A percentile compares a stretch with the other conserved stretches of the same genome.
phyloP scores from a whole-genome alignment of 2,329 filamentous ascomycete genomes.

The Aspergillus persii region DNA sequence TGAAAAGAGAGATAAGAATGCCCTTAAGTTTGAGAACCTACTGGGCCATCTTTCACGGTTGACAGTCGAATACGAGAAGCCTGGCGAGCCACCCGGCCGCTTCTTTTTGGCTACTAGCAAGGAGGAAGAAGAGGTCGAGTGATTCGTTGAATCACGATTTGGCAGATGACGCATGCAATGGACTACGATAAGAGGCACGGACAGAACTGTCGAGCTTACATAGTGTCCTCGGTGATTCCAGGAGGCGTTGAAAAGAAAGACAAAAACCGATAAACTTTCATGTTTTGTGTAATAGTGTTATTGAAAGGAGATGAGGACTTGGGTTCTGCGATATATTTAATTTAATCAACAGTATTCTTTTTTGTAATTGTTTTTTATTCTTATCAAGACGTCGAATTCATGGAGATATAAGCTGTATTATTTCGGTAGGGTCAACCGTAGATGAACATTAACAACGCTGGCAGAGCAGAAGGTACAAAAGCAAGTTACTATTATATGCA shows the following conservation, averaged over 20 bases:
- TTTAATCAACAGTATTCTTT: not conserved
- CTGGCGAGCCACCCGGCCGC: conserved; percentile 43
- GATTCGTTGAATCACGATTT: not conserved
- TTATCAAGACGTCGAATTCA: not conserved
- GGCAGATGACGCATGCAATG: not conserved
- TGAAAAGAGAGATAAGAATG: conserved; percentile 46
- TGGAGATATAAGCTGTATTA: not conserved
- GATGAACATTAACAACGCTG: not conserved
- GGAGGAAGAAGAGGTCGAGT: conserved; percentile 47
- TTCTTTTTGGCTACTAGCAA: conserved; percentile 43
- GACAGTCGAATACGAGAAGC: conserved; percentile 50
- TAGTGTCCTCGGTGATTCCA: not conserved
- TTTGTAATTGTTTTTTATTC: not conserved
- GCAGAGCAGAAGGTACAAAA: too few relatives aligned
- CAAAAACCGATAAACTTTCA: not conserved
- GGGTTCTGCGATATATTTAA: not conserved
- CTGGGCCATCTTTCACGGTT: conserved; percentile 49
- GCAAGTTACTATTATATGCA: not conserved
- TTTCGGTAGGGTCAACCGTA: too few relatives aligned
- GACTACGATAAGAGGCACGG: not conserved
- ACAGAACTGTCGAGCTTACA: not conserved
- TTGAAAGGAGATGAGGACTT: not conserved
- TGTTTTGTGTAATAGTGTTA: not conserved
- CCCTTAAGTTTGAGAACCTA: conserved; percentile 52
- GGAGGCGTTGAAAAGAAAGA: not conserved